Evolutionary conservation across 176 grass and related monocot species (phyloP), one percentile per base, ranked within the genome.

Genomic region (Stipa capillata): DNA sequence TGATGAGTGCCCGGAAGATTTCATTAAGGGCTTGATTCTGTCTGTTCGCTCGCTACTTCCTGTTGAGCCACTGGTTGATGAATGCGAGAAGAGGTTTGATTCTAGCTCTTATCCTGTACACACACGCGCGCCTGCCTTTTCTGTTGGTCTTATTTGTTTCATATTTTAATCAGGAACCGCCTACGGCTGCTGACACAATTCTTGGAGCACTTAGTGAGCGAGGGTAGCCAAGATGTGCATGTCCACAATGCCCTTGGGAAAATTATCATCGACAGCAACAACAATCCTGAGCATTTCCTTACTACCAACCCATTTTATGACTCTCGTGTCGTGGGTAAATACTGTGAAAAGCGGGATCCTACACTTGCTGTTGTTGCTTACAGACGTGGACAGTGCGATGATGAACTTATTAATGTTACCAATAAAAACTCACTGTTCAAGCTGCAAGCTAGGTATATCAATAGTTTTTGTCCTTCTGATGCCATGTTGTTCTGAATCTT

Each of bases 1-100:
- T 85, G 95, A 94, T 61, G 95, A 97, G 14, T 97, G 95, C 77
- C 95, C 95, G 24, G 95, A 97, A 90, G 95, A 97, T 90, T 97
- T 97, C 24, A 97, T 97, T 11, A 97, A 97, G 81, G 95, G 95
- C 43, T 87, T 97, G 73, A 97, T 97, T 84, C 90, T 97, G 36
- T 97, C 92, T 79, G 95, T 97, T 28, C 95, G 92, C 20, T 94
- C 95, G 69, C 91, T 94, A 34, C 92, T 97, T 71, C 92, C 92
- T 34, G 95, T 97, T 40, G 95, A 97, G 87, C 95, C 92, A 45
- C 83, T 97, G 14, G 95, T 97, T 40, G 95, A 88, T 81, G 95
- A 97, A 82, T 97, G 95, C 11, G 95, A 97, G 92, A 97, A 97
- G 84, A 94, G 91, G 91, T 94, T 77, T 73, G 74, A 24, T 42